Conservation (phyloP, 805 yeast genomes). For the Monosporozyma siamensis region DNA sequence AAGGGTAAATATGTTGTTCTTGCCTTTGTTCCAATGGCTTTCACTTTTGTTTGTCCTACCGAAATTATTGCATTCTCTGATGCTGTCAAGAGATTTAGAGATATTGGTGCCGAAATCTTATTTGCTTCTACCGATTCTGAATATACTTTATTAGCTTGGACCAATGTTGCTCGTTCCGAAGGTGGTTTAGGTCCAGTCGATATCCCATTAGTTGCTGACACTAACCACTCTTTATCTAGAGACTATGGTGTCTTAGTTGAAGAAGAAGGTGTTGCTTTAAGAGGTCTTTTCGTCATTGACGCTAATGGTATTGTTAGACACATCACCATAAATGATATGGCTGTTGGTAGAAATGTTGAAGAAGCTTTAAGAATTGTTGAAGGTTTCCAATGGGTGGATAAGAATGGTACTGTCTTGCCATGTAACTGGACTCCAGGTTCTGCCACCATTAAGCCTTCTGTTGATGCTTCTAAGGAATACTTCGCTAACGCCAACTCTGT, state of each 20-base stretch:
- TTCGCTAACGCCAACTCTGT: conserved; percentile 64
- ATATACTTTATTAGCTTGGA: conserved; percentile 96
- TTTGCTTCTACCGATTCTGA: conserved; percentile 98
- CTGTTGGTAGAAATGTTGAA: conserved; percentile 98
- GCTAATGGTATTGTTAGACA: conserved; percentile 94
- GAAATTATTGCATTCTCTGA: conserved; percentile 98
- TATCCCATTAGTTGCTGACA: conserved; percentile 93
- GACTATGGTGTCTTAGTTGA: conserved; percentile 97
- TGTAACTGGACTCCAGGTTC: conserved; percentile 98
- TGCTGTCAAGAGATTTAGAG: conserved; percentile 82
- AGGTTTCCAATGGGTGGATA: conserved; percentile 99
- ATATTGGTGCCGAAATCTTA: conserved; percentile 77
- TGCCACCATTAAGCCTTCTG: conserved; percentile 83
- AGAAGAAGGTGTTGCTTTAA: conserved; percentile 93
- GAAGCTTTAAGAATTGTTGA: conserved; percentile 96
- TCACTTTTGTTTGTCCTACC: conserved; percentile 99
- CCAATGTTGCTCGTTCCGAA: conserved; percentile 89
- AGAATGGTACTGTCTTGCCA: conserved; percentile 99
- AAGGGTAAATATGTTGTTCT: conserved; percentile 96
- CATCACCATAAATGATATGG: conserved; percentile 95
- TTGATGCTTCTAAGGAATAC: conserved; percentile 70
- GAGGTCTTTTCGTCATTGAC: conserved; percentile 97
- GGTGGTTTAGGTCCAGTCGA: conserved; percentile 96
- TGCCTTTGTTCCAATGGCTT: conserved; percentile 97
- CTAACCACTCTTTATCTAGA: conserved; percentile 87